Evolutionary conservation across 2,329 filamentous ascomycete species (phyloP).

Genomic region (Aspergillus sp.): DNA sequence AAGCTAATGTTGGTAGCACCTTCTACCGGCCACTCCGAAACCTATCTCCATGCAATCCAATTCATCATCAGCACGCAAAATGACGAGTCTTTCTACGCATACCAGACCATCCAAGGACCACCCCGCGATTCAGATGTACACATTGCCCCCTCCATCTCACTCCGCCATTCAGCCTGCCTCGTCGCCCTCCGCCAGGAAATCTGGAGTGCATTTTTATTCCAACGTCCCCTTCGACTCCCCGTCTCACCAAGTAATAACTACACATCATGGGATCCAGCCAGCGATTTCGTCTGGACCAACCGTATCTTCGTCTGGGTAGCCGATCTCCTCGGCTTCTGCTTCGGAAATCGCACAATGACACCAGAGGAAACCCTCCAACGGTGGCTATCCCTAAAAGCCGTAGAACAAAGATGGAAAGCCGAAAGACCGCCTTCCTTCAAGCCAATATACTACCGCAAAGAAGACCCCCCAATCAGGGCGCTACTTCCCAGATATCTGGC

Average conservation of each 20-base stretch:
- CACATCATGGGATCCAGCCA: conserved; percentile 43
- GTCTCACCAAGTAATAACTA: conserved; percentile 50
- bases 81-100: conserved; percentile 9
- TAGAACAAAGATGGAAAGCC: conserved; percentile 32
- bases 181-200: conserved; percentile 45
- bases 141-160: conserved; percentile 16
- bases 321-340: conserved; percentile 60
- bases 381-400: conserved; percentile 23
- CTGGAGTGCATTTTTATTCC: conserved; percentile 39
- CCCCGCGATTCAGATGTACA: conserved; percentile 5
- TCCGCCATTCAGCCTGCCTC: conserved; percentile 38
- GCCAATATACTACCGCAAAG: conserved; percentile 47
- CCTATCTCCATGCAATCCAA: conserved; percentile 10
- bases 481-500: conserved; percentile 56
- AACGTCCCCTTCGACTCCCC: conserved; percentile 47
- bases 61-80: conserved; percentile 10
- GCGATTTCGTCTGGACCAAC: conserved; percentile 57
- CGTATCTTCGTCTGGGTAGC: conserved; percentile 57
- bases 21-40: conserved; percentile 7
- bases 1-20: conserved; percentile 5
- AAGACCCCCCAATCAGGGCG: conserved; percentile 25
- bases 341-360: conserved; percentile 24
- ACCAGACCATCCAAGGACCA: conserved; percentile 11
- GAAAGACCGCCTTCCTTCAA: conserved; percentile 48
- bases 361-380: conserved; percentile 40